Conservation (phyloP, 2,329 filamentous ascomycete species). For the Lojkania enalia region DNA sequence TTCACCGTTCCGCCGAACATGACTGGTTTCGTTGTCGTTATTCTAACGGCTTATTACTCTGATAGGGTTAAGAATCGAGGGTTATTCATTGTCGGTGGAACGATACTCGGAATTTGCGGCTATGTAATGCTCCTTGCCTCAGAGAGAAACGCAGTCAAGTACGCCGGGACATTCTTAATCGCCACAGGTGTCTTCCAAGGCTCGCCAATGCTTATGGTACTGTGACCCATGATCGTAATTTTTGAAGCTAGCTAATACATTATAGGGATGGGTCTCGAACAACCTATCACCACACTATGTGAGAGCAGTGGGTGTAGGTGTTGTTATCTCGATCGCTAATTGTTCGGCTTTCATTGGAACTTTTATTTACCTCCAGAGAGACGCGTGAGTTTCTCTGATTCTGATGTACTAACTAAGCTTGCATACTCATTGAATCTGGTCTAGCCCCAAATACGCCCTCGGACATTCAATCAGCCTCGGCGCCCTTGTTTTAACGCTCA, state of each 20-base stretch:
- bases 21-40: slow-evolving; percentile 40
- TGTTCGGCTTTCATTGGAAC: slow-evolving; percentile 55
- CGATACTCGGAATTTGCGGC: slow-evolving; percentile 51
- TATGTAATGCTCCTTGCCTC: slow-evolving; percentile 58
- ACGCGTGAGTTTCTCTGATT: slow-evolving; percentile 38
- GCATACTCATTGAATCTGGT: not conserved
- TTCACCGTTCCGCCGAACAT: slow-evolving; percentile 51
- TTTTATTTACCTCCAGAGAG: slow-evolving; percentile 54
- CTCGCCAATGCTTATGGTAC: slow-evolving; percentile 44
- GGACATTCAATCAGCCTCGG: slow-evolving; percentile 33
- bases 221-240: no score
- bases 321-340: slow-evolving; percentile 54
- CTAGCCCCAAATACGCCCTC: slow-evolving; percentile 22
- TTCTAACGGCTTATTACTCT: slow-evolving; percentile 49
- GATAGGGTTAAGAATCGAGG: slow-evolving; percentile 47
- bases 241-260: no score
- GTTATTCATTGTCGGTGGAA: slow-evolving; percentile 56
- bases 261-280: slow-evolving; percentile 50
- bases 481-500: slow-evolving; percentile 26
- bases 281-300: slow-evolving; percentile 60
- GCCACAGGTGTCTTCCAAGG: slow-evolving; percentile 50
- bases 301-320: slow-evolving; percentile 55
- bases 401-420: no score
- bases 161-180: slow-evolving; percentile 47
- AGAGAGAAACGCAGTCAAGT: slow-evolving; percentile 38